phyloP scores from a whole-genome alignment of 2,329 filamentous ascomycete genomes.

The Cercospora janseana region DNA sequence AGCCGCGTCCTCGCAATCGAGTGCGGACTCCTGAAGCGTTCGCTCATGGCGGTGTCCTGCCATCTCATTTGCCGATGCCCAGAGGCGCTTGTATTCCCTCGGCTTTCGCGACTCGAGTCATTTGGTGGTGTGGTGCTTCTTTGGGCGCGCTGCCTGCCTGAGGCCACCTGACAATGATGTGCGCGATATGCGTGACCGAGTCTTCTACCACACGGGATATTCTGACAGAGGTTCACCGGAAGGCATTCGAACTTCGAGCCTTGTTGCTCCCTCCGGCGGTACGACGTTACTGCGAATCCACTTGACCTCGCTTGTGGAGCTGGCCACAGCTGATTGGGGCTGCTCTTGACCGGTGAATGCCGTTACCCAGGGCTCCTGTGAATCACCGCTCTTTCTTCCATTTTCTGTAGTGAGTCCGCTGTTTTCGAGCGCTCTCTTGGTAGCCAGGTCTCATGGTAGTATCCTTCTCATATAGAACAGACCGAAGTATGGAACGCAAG shows the following conservation, averaged over 20 bases:
- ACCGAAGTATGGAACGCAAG: background rate
- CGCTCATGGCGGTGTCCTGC: constrained; percentile 14
- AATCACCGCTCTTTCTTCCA: background rate
- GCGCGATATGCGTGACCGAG: constrained; percentile 16
- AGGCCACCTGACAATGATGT: constrained; percentile 6
- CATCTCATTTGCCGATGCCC: constrained; percentile 21
- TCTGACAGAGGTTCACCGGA: background rate
- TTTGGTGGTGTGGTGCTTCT: background rate
- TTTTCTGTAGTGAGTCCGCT: too few relatives aligned
- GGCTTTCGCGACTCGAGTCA: constrained; percentile 4
- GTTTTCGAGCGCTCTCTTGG: too few relatives aligned
- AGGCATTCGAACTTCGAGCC: constrained; percentile 3
- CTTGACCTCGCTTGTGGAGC: constrained; percentile 11
- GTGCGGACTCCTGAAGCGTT: constrained; percentile 18
- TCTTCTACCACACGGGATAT: constrained; percentile 22
- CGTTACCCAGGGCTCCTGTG: background rate
- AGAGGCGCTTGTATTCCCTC: constrained; percentile 16
- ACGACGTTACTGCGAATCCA: constrained; percentile 15
- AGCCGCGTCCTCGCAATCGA: constrained; percentile 24
- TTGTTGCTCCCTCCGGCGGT: constrained; percentile 10
- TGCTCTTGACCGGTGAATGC: constrained; percentile 11
- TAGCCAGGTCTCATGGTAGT: too few relatives aligned
- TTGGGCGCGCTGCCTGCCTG: constrained; percentile 4
- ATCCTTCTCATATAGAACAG: background rate
- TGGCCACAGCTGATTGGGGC: constrained; percentile 10